phyloP scores from a whole-genome alignment of 495 filamentous ascomycete genomes.

The Talaromyces wortmannii region DNA sequence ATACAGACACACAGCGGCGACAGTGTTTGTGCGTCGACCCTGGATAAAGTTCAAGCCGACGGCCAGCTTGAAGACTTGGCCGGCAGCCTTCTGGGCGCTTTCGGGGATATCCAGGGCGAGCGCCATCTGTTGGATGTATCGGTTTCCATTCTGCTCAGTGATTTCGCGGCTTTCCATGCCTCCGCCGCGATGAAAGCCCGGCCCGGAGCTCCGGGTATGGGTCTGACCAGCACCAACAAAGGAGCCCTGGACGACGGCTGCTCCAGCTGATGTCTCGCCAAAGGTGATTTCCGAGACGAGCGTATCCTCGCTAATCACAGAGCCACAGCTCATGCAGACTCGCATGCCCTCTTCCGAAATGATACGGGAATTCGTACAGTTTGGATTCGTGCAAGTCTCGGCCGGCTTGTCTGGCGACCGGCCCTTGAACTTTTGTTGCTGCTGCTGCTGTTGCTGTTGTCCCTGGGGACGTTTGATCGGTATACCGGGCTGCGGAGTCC shows the following conservation, averaged over 20 bases:
- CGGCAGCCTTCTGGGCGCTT: constrained; percentile 52
- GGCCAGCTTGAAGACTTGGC: constrained; percentile 72
- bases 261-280: constrained; percentile 74
- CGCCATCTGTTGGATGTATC: constrained; percentile 44
- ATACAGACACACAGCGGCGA: constrained; percentile 82
- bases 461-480: constrained; percentile 32
- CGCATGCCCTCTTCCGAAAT: constrained; percentile 47
- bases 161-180: constrained; percentile 61
- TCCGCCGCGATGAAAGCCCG: constrained; percentile 47
- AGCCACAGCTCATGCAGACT: constrained; percentile 78
- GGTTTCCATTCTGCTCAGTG: constrained; percentile 59
- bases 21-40: constrained; percentile 76
- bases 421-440: neutral
- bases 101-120: constrained; percentile 49
- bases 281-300: constrained; percentile 90
- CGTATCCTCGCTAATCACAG: constrained; percentile 69
- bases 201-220: constrained; percentile 54
- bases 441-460: constrained; percentile 33
- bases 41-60: constrained; percentile 72
- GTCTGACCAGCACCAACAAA: constrained; percentile 78
- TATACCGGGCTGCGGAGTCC: constrained; percentile 19
- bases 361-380: constrained; percentile 40
- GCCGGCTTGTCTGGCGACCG: neutral
- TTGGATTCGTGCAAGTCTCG: constrained; percentile 37
- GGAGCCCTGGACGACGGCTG: constrained; percentile 84